Conservation (phyloP, 1,139 yeast species). For the Cylindricascospora bacillispora region DNA sequence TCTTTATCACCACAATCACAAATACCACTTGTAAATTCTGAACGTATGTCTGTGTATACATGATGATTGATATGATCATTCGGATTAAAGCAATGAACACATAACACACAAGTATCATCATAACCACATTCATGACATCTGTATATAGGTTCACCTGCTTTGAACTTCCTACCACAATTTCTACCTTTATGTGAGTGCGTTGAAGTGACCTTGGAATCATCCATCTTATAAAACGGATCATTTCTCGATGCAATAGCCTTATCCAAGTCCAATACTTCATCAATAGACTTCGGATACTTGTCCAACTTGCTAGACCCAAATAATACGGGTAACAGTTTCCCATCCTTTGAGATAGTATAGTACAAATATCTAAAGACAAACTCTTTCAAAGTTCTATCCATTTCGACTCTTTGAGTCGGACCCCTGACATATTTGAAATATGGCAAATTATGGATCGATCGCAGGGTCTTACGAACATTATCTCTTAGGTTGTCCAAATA, state of each 20-base stretch:
- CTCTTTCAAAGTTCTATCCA: slow-evolving; percentile 18
- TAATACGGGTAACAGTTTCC: slow-evolving; percentile 12
- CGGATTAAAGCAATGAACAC: slow-evolving; percentile 56
- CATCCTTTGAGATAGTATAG: slow-evolving; percentile 15
- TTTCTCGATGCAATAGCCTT: slow-evolving; percentile 4
- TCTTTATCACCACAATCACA: slow-evolving; percentile 64
- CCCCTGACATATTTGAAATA: slow-evolving; percentile 14
- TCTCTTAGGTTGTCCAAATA: slow-evolving; percentile 3
- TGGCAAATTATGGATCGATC: slow-evolving; percentile 13
- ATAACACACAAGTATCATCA: slow-evolving; percentile 65
- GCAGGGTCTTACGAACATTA: slow-evolving; percentile 8
- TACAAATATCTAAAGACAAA: slow-evolving; percentile 18
- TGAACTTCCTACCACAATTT: slow-evolving; percentile 53
- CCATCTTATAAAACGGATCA: slow-evolving; percentile 13
- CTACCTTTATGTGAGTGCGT: slow-evolving; percentile 32
- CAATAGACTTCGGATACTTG: slow-evolving; percentile 10
- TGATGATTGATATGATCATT: slow-evolving; percentile 54
- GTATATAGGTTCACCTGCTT: slow-evolving; percentile 49
- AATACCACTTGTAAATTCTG: slow-evolving; percentile 42
- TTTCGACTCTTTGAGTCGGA: slow-evolving; percentile 19
- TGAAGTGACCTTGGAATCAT: slow-evolving; percentile 8
- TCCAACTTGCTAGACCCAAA: slow-evolving; percentile 8
- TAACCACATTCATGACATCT: slow-evolving; percentile 57
- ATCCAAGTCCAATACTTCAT: slow-evolving; percentile 10
- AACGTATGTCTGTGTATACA: slow-evolving; percentile 40